Base-by-base conservation (phyloP, 2,329 filamentous ascomycete genomes). In the Cladorrhinum sp. region DNA sequence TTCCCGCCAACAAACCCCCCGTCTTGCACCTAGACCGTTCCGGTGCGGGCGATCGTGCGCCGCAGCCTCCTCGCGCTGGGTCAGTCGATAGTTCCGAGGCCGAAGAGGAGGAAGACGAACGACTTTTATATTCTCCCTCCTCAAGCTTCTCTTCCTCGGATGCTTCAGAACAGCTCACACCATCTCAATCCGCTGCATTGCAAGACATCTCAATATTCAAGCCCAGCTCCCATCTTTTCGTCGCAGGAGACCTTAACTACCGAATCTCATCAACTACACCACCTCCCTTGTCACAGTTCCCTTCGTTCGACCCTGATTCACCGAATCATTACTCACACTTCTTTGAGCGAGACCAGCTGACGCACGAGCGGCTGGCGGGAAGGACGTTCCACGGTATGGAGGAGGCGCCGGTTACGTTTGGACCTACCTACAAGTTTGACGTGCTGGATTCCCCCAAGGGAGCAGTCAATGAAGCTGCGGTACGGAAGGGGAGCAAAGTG, bases 191-290 rank as follows among this genome's bases (percentile, higher is more conserved):
- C 25, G 64, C 62, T 29, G 45, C 62, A 29, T 75, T 86, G 2
- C 81, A 85, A 66, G 74, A 82, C 65, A 77, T 85, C 45, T 86
- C 85, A 32, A 85, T 98, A 59, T 97, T 93, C 77, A 85, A 84
- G 54, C 85, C 91, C 1, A 83, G 81, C 2, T 87, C 87, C 2
- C 87, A 96, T 72, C 79, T 97, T 1, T 96, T 98, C 72, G 80
- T 98, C 51, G 89, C 88, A 0, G 95, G 95, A 23, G 95, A 99
- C 73, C 82, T 99, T 62, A 99, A 99, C 79, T 99, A 99, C 76
- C 89, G 95, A 66, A 96, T 93, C 18, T 85, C 87, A 7, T 82
- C 86, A 63, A 81, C 80, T 0, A 78, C 82, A 0, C 92, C 93
- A 0, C 77, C 79, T 0, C 77, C 82, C 0, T 75, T 79, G 2